These are phyloP conservation scores for Clarireedia paspali DNA, from an alignment of 2,329 filamentous ascomycete species.

Conservation along the genomic window DNA sequence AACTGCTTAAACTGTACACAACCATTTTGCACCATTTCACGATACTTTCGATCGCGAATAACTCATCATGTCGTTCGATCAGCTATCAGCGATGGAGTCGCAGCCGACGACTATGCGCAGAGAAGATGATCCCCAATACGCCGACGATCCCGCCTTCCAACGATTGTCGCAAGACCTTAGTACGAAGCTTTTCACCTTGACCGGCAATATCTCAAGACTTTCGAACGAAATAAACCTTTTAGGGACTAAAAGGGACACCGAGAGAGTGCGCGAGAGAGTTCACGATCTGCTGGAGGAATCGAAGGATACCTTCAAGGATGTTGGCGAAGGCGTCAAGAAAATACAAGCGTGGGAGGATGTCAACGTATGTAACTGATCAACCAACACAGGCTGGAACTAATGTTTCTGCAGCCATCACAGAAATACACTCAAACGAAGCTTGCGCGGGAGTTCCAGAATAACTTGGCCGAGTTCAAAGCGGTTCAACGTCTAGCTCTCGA, in stretches of 20 bases:
- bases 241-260: constrained; percentile 85
- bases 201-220: constrained; percentile 78
- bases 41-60: background rate
- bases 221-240: constrained; percentile 78
- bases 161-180: constrained; percentile 74
- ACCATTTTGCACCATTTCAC: background rate
- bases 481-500: constrained; percentile 88
- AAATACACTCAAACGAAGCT: constrained; percentile 96
- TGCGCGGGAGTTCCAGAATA: constrained; percentile 84
- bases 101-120: constrained; percentile 61
- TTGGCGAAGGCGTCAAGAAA: constrained; percentile 90
- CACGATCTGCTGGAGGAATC: constrained; percentile 83
- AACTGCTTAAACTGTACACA: constrained; percentile 1
- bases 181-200: constrained; percentile 81
- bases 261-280: constrained; percentile 82
- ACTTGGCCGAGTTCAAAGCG: constrained; percentile 82
- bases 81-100: constrained; percentile 77
- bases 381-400: constrained; percentile 14
- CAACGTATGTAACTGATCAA: constrained; percentile 45
- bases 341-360: constrained; percentile 81
- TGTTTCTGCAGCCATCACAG: constrained; percentile 64
- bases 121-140: constrained; percentile 66
- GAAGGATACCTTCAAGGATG: constrained; percentile 77
- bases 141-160: constrained; percentile 89
- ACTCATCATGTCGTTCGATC: constrained; percentile 78